A percentile compares a stretch with the other conserved stretches of the same genome.
These are phyloP conservation scores for Stephania cephalantha DNA, from an alignment of 164 flowering plant genomes.

Conservation along the genomic window DNA sequence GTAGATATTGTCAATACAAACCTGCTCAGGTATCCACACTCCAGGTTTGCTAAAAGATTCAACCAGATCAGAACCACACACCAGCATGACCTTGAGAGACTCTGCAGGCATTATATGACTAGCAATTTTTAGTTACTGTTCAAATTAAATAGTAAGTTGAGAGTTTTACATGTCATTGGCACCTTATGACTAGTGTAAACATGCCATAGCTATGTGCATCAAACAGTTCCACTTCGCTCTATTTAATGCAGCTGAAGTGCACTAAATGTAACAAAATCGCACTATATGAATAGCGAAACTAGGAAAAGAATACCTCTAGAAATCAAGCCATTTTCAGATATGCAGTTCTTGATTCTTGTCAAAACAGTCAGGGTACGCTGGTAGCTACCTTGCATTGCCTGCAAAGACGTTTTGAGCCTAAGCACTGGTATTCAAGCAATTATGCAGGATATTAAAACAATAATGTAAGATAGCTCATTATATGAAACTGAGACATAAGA, in stretches of 20 bases:
- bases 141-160: neutral
- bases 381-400: conserved; percentile 64
- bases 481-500: neutral
- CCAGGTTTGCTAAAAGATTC: conserved; percentile 72
- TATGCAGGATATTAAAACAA: neutral
- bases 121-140: neutral
- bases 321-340: conserved; percentile 34
- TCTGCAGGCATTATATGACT: conserved; percentile 29
- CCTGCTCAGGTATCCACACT: conserved; percentile 85
- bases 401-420: conserved; percentile 3
- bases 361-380: conserved; percentile 73
- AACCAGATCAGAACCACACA: conserved; percentile 92
- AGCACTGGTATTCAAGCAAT: too few relatives aligned
- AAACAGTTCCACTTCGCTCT: too few relatives aligned
- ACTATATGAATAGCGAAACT: neutral
- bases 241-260: too few relatives aligned
- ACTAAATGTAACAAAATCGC: neutral
- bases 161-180: too few relatives aligned
- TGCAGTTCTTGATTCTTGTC: conserved; percentile 44
- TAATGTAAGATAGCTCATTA: too few relatives aligned
- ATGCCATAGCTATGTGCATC: too few relatives aligned
- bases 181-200: too few relatives aligned
- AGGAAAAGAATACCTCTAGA: conserved; percentile 32
- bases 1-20: conserved; percentile 13
- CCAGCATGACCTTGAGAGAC: conserved; percentile 70